A percentile compares a stretch with the other conserved stretches of the same genome.
Conservation (phyloP, 2,329 filamentous ascomycete genomes). For the Pseudogymnoascus pannorum region DNA sequence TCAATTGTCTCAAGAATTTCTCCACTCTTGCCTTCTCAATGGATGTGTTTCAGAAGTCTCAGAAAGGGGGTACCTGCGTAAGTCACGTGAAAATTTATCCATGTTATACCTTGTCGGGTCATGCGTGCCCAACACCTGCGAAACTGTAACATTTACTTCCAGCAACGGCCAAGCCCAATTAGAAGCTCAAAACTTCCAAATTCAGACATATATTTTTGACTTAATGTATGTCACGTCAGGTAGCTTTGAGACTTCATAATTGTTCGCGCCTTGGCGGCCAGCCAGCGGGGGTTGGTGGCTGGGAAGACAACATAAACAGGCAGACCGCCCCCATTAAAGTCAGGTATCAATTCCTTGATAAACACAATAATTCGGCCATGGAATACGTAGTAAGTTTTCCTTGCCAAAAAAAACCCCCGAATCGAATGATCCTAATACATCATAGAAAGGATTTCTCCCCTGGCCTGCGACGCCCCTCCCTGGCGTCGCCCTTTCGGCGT, state of each 20-base stretch:
- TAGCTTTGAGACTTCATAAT: slow-evolving; percentile 1
- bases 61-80: not conserved
- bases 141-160: not conserved
- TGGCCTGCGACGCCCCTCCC: slow-evolving; percentile 42
- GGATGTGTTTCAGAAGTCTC: slow-evolving; percentile 6
- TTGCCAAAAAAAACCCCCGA: not conserved
- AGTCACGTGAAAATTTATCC: not conserved
- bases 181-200: not conserved
- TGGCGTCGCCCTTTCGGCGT: slow-evolving; percentile 39
- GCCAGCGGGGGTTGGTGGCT: not conserved
- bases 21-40: not conserved
- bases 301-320: not conserved
- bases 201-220: not conserved
- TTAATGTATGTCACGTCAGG: not conserved
- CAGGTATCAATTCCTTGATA: not conserved
- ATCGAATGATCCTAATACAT: not conserved
- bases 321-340: not conserved
- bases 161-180: not conserved
- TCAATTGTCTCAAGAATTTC: not conserved
- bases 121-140: not conserved
- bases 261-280: not conserved
- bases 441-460: not conserved
- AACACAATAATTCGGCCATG: not conserved
- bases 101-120: not conserved
- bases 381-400: not conserved